Evolutionary conservation across 2,329 filamentous ascomycete species (phyloP), one percentile per base, ranked within the genome.

Genomic region (Claviceps arundinis): DNA sequence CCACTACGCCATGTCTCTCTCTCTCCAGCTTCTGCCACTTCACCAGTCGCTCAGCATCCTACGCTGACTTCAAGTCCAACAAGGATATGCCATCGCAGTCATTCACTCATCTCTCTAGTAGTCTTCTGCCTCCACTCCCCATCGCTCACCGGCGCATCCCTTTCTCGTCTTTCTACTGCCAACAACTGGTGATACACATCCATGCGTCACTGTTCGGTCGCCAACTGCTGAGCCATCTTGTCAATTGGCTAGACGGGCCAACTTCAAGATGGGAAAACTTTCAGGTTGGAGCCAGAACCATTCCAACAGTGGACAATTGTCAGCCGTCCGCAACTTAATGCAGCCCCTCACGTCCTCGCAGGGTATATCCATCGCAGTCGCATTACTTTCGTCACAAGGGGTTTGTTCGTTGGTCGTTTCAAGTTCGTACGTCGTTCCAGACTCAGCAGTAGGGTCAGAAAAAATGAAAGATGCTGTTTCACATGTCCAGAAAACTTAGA

Each of bases 341-440:
- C 59, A 58, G 55, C 58, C 48, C 66, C 65, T 63, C 64, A 64
- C 60, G 65, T 64, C 63, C 62, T 67, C 65, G 60, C 62, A 63
- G 65, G 66, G 66, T 68, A 68, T 68, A 68, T 68, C 66, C 66
- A 66, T 68, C 66, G 65, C 65, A 65, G 64, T 64, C 66, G 66
- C 63, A 61, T 65, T 56, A 62, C 61, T 58, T 65, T 61, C 56
- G 61, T 65, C 60, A 65, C 63, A 64, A 56, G 56, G 52, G 57
- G 60, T 60, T 62, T 58, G 60, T 61, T 60, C 52, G 59, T 63
- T 59, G 55, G 60, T 62, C 62, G 9, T 34, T 34, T 11, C 30
- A 34, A 34, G 61, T 61, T 60, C 52, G 59, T 63, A 59, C 53
- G 60, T 62, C 62, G 61, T 54, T 50, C 61, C 61, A 61, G 58